phyloP scores from a whole-genome alignment of 1,139 yeast genomes.

The Kodamaea plutei region DNA sequence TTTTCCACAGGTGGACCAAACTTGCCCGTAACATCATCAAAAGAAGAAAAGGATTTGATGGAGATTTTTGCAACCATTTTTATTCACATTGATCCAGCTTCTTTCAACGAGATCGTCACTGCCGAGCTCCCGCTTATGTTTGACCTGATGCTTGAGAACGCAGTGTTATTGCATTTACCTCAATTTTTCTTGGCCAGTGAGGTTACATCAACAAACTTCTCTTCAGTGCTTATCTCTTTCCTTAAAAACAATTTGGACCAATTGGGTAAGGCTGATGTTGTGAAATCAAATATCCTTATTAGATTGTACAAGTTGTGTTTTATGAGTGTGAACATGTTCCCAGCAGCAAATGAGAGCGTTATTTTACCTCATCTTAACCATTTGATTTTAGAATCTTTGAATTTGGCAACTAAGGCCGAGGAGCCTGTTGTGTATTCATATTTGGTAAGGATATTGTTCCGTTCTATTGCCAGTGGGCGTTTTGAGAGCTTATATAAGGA shows the following conservation, averaged over 20 bases:
- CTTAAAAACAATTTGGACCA: constrained; percentile 69
- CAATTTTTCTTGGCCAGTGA: constrained; percentile 94
- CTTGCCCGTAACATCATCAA: constrained; percentile 78
- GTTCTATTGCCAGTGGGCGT: constrained; percentile 95
- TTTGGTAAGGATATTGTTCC: constrained; percentile 79
- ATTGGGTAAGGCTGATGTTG: constrained; percentile 75
- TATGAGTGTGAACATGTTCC: constrained; percentile 93
- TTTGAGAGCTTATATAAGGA: constrained; percentile 90
- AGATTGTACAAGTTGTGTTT: constrained; percentile 87
- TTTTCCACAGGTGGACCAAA: constrained; percentile 69
- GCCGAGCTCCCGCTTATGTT: constrained; percentile 76
- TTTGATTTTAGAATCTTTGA: constrained; percentile 75
- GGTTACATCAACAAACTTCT: constrained; percentile 86
- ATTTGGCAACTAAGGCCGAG: constrained; percentile 79
- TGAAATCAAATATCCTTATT: constrained; percentile 76
- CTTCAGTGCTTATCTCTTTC: constrained; percentile 79
- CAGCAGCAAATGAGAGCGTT: constrained; percentile 81
- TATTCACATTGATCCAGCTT: constrained; percentile 91
- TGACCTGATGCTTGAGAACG: constrained; percentile 75
- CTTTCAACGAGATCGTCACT: constrained; percentile 88
- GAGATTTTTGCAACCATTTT: constrained; percentile 93
- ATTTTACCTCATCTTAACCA: constrained; percentile 82
- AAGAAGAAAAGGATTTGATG: constrained; percentile 93
- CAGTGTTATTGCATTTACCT: constrained; percentile 85
- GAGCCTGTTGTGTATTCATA: constrained; percentile 91